Conservation (phyloP, 163 green algal genomes). For the Scenedesmus sp. region DNA sequence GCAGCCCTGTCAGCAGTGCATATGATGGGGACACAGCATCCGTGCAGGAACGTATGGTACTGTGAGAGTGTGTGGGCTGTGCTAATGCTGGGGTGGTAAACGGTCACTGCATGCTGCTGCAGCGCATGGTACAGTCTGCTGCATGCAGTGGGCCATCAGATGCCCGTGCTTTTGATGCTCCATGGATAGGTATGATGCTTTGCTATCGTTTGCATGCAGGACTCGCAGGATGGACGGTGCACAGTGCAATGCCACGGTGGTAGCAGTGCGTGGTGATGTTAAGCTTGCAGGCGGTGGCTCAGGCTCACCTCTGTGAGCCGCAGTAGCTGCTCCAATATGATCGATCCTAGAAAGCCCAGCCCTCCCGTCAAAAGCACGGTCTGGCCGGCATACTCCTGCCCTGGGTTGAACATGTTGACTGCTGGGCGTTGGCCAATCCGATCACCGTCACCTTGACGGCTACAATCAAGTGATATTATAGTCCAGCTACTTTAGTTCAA, state of each 20-base stretch:
- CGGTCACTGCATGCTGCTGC: no score
- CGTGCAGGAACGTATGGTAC: not conserved
- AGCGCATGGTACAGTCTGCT: no score
- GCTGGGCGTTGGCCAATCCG: not conserved
- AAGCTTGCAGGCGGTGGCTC: not conserved
- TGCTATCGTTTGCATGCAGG: not conserved
- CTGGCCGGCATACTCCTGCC: constrained; percentile 20
- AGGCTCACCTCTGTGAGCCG: not conserved
- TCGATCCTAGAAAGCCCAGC: constrained; percentile 34
- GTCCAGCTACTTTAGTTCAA: not conserved
- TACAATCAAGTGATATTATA: not conserved
- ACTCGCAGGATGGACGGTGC: not conserved
- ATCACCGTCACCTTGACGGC: not conserved
- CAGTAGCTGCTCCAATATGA: constrained; percentile 37
- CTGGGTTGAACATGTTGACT: constrained; percentile 4
- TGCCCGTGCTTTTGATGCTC: not conserved
- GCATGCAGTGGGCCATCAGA: not conserved
- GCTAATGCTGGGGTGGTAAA: no score
- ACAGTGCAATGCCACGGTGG: not conserved
- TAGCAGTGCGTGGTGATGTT: not conserved
- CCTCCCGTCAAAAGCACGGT: constrained; percentile 35
- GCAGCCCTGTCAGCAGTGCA: not conserved
- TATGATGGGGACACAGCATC: no score
- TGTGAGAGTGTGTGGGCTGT: not conserved
- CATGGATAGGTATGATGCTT: not conserved